phyloP scores from a whole-genome alignment of 768 basidiomycete genomes.

The Mycena rebaudengoi region DNA sequence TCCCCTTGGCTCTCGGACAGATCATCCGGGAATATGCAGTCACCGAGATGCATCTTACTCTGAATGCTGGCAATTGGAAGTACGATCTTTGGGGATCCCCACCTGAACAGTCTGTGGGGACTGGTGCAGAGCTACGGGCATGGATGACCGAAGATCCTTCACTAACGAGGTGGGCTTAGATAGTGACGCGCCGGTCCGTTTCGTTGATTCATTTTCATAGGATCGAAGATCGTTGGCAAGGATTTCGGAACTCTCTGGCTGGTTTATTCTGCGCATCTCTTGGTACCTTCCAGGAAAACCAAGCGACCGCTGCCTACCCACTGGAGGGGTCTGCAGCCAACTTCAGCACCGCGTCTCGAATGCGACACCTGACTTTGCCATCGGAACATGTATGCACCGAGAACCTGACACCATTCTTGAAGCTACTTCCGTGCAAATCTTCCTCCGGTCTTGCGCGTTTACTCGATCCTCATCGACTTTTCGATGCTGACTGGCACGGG shows the following conservation, averaged over 20 bases:
- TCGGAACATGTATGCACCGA: constrained; percentile 94
- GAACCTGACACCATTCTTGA: constrained; percentile 94
- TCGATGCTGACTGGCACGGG: constrained; percentile 93
- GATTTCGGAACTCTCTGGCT: constrained; percentile 86
- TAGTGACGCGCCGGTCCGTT: neutral
- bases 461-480: constrained; percentile 84
- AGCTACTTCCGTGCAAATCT: constrained; percentile 92
- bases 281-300: constrained; percentile 78
- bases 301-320: constrained; percentile 64
- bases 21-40: constrained; percentile 86
- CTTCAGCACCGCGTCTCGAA: constrained; percentile 56
- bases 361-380: constrained; percentile 81
- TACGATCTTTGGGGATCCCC: constrained; percentile 87
- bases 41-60: constrained; percentile 85
- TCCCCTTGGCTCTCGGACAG: constrained; percentile 87
- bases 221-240: constrained; percentile 79
- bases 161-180: neutral
- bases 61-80: constrained; percentile 94
- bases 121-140: constrained; percentile 90
- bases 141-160: too few relatives aligned
- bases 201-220: constrained; percentile 44
- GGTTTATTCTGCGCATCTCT: constrained; percentile 97
- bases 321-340: constrained; percentile 57
- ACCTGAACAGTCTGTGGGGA: constrained; percentile 74
- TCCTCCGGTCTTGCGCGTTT: constrained; percentile 83